Base-by-base conservation (phyloP, 106 monocot genomes). In the Platanthera guangdongensis region DNA sequence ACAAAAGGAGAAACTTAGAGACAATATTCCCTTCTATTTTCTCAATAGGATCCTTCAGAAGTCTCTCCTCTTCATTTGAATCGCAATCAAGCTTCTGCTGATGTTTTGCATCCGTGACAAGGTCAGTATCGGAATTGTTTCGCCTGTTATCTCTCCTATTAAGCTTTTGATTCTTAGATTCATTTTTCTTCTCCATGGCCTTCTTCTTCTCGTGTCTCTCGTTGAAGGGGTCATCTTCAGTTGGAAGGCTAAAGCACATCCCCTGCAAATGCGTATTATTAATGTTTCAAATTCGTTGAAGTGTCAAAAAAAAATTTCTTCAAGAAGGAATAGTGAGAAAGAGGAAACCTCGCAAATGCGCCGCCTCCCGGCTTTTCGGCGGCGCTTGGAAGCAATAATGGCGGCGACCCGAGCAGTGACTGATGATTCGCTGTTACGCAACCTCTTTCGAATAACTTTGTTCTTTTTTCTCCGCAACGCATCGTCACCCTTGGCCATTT, bases 241-340 rank as follows among this genome's bases (percentile, higher is more conserved):
- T 95, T 3, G 95, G 95, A 19, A 92, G 90, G 84, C 81, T 87
- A 78, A 88, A 95, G 80, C 95, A 95, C 95, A 95, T 95, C 3
- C 87, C 92, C 94, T 93, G 76, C 47, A 78, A 28, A 48, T 5
- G 12, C 4, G 30, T 30, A 39, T 25, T 10, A 30, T 65, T 65
- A 65, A 4, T 32, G 65, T 13, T 65, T 30, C 28, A 39, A 65
- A 49, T 2, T 72, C 25, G 4, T 65, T 32, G 25, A 30, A 30
- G 9, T 65, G 30, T 4, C 32, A 39, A 30, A 30, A n/a, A 12
- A 48, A 25, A 28, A 70, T 48, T 48, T 46, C 16, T n/a, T 32
- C 16, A 15, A 48, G 50, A 4, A 19, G 10, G 22, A 10, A 59
- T 6, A 28, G 65, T 3, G 4, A 54, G 28, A 11, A 60, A 47